Evolutionary conservation across 1,139 yeast genomes (phyloP).

Genomic region (Saccharomyces pastorianus): DNA sequence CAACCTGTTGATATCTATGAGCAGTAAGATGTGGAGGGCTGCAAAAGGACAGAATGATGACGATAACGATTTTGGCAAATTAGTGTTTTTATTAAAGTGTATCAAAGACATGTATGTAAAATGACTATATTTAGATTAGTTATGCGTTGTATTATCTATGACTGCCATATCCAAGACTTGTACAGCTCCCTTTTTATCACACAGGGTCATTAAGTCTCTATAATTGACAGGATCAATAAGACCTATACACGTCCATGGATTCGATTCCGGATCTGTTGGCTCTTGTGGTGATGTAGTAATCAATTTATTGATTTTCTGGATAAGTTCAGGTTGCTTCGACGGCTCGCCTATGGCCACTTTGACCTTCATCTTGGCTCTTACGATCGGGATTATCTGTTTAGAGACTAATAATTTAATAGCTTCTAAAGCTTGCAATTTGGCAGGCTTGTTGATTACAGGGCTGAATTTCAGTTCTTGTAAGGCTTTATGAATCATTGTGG

Average conservation of each 20-base stretch:
- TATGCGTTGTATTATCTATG: constrained; percentile 45
- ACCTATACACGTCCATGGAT: constrained; percentile 53
- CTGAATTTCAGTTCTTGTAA: constrained; percentile 74
- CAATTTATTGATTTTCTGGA: constrained; percentile 18
- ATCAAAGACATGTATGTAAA: constrained; percentile 17
- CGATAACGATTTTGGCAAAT: constrained; percentile 18
- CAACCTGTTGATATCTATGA: constrained; percentile 34
- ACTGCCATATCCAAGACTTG: constrained; percentile 93
- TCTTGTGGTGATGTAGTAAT: constrained; percentile 36
- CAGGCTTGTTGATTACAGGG: constrained; percentile 66
- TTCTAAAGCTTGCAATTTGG: constrained; percentile 85
- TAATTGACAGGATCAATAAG: constrained; percentile 86
- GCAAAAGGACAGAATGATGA: constrained; percentile 2
- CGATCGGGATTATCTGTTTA: constrained; percentile 82
- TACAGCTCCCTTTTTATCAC: constrained; percentile 51
- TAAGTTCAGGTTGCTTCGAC: constrained; percentile 28
- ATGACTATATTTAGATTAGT: constrained; percentile 1
- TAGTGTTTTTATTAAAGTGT: constrained; percentile 18
- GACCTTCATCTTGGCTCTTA: constrained; percentile 82
- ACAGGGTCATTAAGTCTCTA: constrained; percentile 52
- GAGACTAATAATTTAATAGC: constrained; percentile 74
- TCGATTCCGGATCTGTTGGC: constrained; percentile 37
- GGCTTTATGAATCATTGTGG: constrained; percentile 87
- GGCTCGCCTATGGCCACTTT: too few relatives aligned
- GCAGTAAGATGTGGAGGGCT: constrained; percentile 35